A percentile compares a stretch with the other conserved stretches of the same genome.
These are phyloP conservation scores for Paramecium sexaurelia DNA, from an alignment of 73 alveolate species.

Conservation along the genomic window DNA sequence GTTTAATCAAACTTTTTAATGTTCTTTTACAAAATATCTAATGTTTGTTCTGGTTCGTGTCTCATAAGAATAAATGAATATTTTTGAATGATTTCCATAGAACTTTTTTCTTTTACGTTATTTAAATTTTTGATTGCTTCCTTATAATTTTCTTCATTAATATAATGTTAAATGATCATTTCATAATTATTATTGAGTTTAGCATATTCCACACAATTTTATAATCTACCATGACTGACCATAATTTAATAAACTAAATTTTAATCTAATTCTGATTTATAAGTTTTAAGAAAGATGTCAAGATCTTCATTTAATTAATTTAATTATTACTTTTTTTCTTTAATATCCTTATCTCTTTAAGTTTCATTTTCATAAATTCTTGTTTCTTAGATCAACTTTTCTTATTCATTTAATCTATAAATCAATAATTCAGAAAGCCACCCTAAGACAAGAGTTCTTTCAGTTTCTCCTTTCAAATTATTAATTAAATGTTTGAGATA, in stretches of 20 bases:
- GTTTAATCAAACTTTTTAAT: slow-evolving; percentile 78
- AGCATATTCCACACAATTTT: slow-evolving; percentile 61
- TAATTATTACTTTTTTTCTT: not conserved
- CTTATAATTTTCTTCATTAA: slow-evolving; percentile 53
- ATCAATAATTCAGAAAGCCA: slow-evolving; percentile 36
- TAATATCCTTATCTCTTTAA: not conserved
- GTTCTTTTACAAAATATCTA: slow-evolving; percentile 75
- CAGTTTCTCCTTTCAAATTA: slow-evolving; percentile 27
- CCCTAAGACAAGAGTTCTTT: slow-evolving; percentile 21
- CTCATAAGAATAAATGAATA: slow-evolving; percentile 90
- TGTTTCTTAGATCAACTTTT: not conserved
- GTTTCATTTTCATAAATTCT: not conserved
- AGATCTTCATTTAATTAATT: slow-evolving; percentile 36
- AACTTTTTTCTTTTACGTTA: slow-evolving; percentile 40
- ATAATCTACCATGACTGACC: slow-evolving; percentile 41
- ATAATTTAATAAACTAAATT: slow-evolving; percentile 20
- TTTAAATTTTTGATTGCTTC: slow-evolving; percentile 41
- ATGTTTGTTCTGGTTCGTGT: slow-evolving; percentile 84
- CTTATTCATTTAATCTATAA: slow-evolving; percentile 48
- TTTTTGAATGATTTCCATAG: slow-evolving; percentile 76
- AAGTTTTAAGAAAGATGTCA: not conserved
- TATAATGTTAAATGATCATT: slow-evolving; percentile 38
- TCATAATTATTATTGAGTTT: slow-evolving; percentile 24
- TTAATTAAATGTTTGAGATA: not conserved
- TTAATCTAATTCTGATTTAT: not conserved